Evolutionary conservation across 1,284 basidiomycete species (phyloP).

Genomic region (Ceratobasidium sp.): DNA sequence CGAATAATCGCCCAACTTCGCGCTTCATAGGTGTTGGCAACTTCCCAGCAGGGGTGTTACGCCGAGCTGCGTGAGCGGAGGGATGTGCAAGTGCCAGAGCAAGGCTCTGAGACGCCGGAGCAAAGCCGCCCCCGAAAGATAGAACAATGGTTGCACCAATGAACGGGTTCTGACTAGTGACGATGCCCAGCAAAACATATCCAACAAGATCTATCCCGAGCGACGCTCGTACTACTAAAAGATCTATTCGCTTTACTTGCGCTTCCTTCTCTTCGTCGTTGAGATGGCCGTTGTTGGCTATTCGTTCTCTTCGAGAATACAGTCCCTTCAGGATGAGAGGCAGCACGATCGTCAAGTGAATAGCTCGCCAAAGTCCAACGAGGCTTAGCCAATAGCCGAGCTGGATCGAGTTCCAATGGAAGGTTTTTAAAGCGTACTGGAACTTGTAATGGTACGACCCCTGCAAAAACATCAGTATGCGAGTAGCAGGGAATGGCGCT

Average conservation of each 20-base stretch:
- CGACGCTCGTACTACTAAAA: constrained; percentile 71
- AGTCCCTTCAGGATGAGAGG: constrained; percentile 60
- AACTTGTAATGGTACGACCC: constrained; percentile 74
- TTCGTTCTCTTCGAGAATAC: constrained; percentile 34
- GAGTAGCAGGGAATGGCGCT: background rate
- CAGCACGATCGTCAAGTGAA: constrained; percentile 73
- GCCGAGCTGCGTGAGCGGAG: constrained; percentile 18
- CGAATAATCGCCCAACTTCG: constrained; percentile 72
- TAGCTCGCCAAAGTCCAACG: constrained; percentile 70
- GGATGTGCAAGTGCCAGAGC: constrained; percentile 72
- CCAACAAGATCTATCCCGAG: constrained; percentile 70
- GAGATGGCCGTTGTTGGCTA: background rate
- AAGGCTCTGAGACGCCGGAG: constrained; percentile 75
- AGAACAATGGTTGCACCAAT: constrained; percentile 64
- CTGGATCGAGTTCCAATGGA: constrained; percentile 79
- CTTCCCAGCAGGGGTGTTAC: constrained; percentile 10
- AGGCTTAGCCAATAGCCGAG: constrained; percentile 82
- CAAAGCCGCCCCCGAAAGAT: constrained; percentile 71
- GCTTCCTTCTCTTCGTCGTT: constrained; percentile 28
- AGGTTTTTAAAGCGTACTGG: constrained; percentile 77
- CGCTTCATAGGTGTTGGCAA: constrained; percentile 35
- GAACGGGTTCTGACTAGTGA: constrained; percentile 64
- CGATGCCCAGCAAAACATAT: constrained; percentile 67
- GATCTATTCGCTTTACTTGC: constrained; percentile 60
- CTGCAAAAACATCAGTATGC: constrained; percentile 53